Evolutionary conservation across 2,329 filamentous ascomycete genomes (phyloP).

Genomic region (Aspergillus sp.): DNA sequence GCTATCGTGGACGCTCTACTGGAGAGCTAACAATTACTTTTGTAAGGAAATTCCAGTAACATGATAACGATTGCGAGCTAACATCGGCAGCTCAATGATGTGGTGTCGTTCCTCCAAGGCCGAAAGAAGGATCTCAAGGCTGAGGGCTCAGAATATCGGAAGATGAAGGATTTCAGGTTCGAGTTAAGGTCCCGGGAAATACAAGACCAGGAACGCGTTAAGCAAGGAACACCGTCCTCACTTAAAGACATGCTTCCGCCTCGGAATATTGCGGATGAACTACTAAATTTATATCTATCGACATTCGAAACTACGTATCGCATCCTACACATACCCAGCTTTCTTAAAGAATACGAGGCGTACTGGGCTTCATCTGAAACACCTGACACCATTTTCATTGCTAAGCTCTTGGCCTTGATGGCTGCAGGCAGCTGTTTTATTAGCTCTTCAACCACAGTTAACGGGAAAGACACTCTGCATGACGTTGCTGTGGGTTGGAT

Average conservation of each 20-base stretch:
- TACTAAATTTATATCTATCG: slow-evolving; percentile 56
- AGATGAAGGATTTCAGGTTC: slow-evolving; percentile 30
- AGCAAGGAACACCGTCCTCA: slow-evolving; percentile 29
- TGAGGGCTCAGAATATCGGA: slow-evolving; percentile 23
- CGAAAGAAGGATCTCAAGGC: slow-evolving; percentile 18
- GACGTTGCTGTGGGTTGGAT: slow-evolving; percentile 47
- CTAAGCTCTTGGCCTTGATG: slow-evolving; percentile 38
- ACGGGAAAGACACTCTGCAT: slow-evolving; percentile 42
- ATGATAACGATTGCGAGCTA: slow-evolving; percentile 1
- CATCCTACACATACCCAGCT: slow-evolving; percentile 59
- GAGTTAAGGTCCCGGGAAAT: slow-evolving; percentile 30
- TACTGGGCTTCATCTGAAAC: slow-evolving; percentile 50
- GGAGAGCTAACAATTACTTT: slow-evolving; percentile 32
- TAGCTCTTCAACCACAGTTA: slow-evolving; percentile 18
- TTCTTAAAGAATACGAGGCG: slow-evolving; percentile 56
- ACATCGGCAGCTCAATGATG: slow-evolving; percentile 28
- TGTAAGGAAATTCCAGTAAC: slow-evolving; percentile 19
- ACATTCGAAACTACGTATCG: slow-evolving; percentile 59
- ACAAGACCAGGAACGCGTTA: slow-evolving; percentile 30
- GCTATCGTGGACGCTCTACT: slow-evolving; percentile 34
- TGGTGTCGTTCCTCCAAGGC: slow-evolving; percentile 26
- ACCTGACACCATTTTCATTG: slow-evolving; percentile 49
- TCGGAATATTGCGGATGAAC: slow-evolving; percentile 47
- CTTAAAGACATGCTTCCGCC: slow-evolving; percentile 47
- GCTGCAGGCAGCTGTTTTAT: slow-evolving; percentile 49